A percentile compares a stretch with the other conserved stretches of the same genome.
Evolutionary conservation across 352 stramenopile genomes (phyloP).

Genomic region (Peronosclerospora sorghi): DNA sequence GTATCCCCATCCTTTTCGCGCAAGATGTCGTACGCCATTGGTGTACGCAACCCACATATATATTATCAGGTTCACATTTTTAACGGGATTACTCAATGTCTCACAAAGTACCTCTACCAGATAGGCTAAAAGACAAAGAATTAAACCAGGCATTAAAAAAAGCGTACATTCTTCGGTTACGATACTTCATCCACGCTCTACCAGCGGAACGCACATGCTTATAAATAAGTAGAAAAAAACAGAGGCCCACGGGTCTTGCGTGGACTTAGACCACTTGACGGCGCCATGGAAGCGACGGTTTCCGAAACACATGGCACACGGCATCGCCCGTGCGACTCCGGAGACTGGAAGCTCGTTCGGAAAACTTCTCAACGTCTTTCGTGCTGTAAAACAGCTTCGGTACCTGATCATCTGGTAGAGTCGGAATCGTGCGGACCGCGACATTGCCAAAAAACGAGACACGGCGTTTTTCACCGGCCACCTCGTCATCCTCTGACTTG

Average conservation of each 20-base stretch:
- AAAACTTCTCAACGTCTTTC: conserved; percentile 52
- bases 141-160: too few species aligned
- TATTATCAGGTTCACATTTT: too few species aligned
- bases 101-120: too few species aligned
- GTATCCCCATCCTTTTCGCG: too few species aligned
- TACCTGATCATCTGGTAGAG: conserved; percentile 34
- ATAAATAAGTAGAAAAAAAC: conserved; percentile 9
- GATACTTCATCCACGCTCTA: conserved; percentile 4
- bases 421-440: conserved; percentile 45
- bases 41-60: too few species aligned
- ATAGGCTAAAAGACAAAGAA: too few species aligned
- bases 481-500: conserved; percentile 19
- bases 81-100: too few species aligned
- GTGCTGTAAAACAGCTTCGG: conserved; percentile 53
- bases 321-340: conserved; percentile 42
- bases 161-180: background rate
- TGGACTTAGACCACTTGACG: conserved; percentile 16
- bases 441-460: conserved; percentile 56
- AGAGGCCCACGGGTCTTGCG: background rate
- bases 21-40: too few species aligned
- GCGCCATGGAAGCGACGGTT: conserved; percentile 22
- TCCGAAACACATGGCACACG: conserved; percentile 28
- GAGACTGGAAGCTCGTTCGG: conserved; percentile 38
- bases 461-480: conserved; percentile 21
- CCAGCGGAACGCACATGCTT: conserved; percentile 10